Conservation (phyloP, 2,329 filamentous ascomycete species). For the Mycosphaerella arachidis region DNA sequence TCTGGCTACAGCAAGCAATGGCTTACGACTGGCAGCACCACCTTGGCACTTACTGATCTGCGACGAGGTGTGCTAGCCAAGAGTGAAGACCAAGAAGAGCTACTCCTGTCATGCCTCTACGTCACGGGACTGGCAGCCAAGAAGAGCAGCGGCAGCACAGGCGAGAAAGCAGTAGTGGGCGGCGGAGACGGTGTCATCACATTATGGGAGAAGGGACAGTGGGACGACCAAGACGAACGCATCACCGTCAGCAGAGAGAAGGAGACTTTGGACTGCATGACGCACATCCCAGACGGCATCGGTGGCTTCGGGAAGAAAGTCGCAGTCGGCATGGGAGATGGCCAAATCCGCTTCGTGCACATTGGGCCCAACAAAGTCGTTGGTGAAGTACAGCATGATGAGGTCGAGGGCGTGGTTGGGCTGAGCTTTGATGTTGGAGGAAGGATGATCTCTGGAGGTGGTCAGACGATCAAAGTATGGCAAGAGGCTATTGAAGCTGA, state of each 20-base stretch:
- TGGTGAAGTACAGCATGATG: conserved; percentile 68
- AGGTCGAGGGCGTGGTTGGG: conserved; percentile 77
- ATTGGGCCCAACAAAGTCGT: conserved; percentile 69
- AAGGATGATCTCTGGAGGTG: conserved; percentile 84
- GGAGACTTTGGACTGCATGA: conserved; percentile 77
- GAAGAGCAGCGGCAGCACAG: conserved; percentile 58
- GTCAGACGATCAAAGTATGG: conserved; percentile 85
- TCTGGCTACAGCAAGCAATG: conserved; percentile 91
- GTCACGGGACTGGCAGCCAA: conserved; percentile 71
- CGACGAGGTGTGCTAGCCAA: conserved; percentile 79
- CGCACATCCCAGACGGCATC: conserved; percentile 65
- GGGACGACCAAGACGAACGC: conserved; percentile 92
- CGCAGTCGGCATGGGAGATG: conserved; percentile 77
- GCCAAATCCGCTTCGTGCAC: conserved; percentile 70
- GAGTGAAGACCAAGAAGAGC: conserved; percentile 92
- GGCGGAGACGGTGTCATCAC: conserved; percentile 79
- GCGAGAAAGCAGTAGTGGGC: conserved; percentile 70
- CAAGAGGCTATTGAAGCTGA: conserved; percentile 61
- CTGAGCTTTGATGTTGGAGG: conserved; percentile 80
- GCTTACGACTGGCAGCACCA: conserved; percentile 88
- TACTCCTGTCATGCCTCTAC: conserved; percentile 76
- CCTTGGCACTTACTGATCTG: conserved; percentile 83
- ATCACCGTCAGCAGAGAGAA: conserved; percentile 64
- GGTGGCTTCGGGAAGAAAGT: conserved; percentile 66
- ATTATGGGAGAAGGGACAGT: conserved; percentile 87